phyloP scores from a whole-genome alignment of 1,139 yeast genomes.

The Sugiyamaella paludigena region DNA sequence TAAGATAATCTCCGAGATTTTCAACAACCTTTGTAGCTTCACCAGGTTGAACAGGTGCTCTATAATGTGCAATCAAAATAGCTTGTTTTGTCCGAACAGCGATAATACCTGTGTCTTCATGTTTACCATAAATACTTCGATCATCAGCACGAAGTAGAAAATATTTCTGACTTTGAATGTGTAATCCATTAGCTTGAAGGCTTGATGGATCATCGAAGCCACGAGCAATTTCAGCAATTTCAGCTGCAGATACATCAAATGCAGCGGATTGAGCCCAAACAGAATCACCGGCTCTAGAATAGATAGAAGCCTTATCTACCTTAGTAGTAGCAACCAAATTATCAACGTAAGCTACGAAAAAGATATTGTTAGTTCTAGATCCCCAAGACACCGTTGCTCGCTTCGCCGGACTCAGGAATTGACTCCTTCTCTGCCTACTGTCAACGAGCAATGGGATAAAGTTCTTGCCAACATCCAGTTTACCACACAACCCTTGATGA shows the following conservation, averaged over 20 bases:
- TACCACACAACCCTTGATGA: too few species aligned
- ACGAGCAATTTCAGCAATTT: slow-evolving; percentile 67
- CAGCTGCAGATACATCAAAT: slow-evolving; percentile 64
- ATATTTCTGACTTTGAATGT: slow-evolving; percentile 81
- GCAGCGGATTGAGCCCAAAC: slow-evolving; percentile 87
- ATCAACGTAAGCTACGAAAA: slow-evolving; percentile 73
- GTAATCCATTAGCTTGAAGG: slow-evolving; percentile 83
- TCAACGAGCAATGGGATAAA: too few species aligned
- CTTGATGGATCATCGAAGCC: slow-evolving; percentile 80
- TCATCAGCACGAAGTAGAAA: slow-evolving; percentile 87
- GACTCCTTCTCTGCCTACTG: too few species aligned
- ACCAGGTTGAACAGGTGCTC: slow-evolving; percentile 79
- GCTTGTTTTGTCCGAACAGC: slow-evolving; percentile 95
- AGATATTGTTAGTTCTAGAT: neutral
- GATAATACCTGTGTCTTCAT: slow-evolving; percentile 78
- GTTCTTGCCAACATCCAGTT: too few species aligned
- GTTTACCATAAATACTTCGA: slow-evolving; percentile 92
- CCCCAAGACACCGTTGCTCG: neutral
- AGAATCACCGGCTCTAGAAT: slow-evolving; percentile 92
- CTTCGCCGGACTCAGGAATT: neutral
- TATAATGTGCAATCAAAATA: slow-evolving; percentile 85
- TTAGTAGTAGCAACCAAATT: slow-evolving; percentile 82
- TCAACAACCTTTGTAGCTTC: slow-evolving; percentile 94
- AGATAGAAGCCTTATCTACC: slow-evolving; percentile 88
- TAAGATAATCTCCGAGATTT: slow-evolving; percentile 90